A percentile compares a stretch with the other conserved stretches of the same genome.
Conservation (phyloP, 2,329 filamentous ascomycete species). For the Lomentospora prolificans region DNA sequence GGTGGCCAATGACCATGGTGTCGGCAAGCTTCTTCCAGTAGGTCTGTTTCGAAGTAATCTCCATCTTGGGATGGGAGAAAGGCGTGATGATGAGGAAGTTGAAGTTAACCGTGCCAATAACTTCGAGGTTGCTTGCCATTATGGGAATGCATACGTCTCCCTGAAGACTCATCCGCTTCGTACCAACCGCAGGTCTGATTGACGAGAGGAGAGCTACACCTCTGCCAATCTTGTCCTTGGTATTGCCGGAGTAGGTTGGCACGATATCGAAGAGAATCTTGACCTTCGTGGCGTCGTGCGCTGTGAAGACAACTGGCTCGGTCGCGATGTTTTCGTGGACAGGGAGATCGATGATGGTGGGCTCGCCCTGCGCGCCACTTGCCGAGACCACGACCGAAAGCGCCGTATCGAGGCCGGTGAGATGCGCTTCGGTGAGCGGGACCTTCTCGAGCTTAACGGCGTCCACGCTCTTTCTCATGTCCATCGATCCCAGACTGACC, state of each 20-base stretch:
- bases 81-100: constrained; percentile 94
- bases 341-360: constrained; percentile 82
- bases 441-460: constrained; percentile 84
- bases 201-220: constrained; percentile 81
- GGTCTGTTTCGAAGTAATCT: constrained; percentile 78
- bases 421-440: constrained; percentile 77
- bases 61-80: constrained; percentile 89
- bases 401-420: constrained; percentile 88
- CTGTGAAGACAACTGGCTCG: constrained; percentile 84
- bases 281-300: constrained; percentile 67
- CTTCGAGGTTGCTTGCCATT: constrained; percentile 71
- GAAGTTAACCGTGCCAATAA: constrained; percentile 93
- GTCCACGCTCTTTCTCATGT: constrained; percentile 70
- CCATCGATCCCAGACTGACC: constrained; percentile 90
- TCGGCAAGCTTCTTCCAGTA: constrained; percentile 93
- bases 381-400: constrained; percentile 86
- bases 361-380: constrained; percentile 73
- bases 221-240: constrained; percentile 74
- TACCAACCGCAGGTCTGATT: constrained; percentile 72
- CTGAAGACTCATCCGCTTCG: constrained; percentile 82
- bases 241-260: constrained; percentile 84
- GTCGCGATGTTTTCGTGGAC: constrained; percentile 91
- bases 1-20: constrained; percentile 69
- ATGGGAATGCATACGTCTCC: constrained; percentile 90
- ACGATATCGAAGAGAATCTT: constrained; percentile 91